Evolutionary conservation across 2,329 filamentous ascomycete genomes (phyloP), one percentile per base, ranked within the genome.

Genomic region (Penicillium decumbens): DNA sequence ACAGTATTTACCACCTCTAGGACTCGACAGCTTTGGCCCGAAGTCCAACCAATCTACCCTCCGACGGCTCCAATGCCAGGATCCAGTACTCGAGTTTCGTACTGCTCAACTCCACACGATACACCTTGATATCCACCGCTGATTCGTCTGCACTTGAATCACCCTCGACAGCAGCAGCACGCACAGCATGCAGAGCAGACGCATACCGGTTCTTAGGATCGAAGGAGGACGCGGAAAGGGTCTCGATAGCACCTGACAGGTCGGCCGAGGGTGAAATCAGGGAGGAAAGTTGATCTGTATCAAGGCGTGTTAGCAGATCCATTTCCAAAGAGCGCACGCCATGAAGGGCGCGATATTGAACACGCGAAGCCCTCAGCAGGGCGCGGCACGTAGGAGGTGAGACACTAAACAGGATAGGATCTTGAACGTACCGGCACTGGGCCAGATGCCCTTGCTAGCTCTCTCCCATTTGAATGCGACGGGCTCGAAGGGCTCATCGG

Each of bases 401-500:
- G 25, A n/a, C 10, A 32, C 28, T 18, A 44, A 53, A 43, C 42
- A 35, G 13, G 42, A 25, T 25, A 28, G 40, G 40, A 41, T 20
- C 18, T 27, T 32, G 28, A 30, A 60, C 60, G 43, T 65, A 72
- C 69, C 58, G 49, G 60, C 50, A 49, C 60, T 65, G 32, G 70
- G 70, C 68, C 68, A 72, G 9, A 53, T 43, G 1, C 67, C 69
- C 45, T 56, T 55, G 24, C 50, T 47, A 12, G 69, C 69, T 1
- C 61, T 67, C 30, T 67, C 60, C 68, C 80, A 88, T 57, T 76
- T 77, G 58, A 95, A 67, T 45, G 80, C 82, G 5, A 95, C 88
- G 3, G 83, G 82, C 66, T 87, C 83, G 69, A 95, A 95, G 4
- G 86, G 84, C 75, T 95, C 89, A 67, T 95, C 90, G 27, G 88